These are phyloP conservation scores for Hypoxylon cercidicola DNA, from an alignment of 495 filamentous ascomycete genomes.

Conservation along the genomic window DNA sequence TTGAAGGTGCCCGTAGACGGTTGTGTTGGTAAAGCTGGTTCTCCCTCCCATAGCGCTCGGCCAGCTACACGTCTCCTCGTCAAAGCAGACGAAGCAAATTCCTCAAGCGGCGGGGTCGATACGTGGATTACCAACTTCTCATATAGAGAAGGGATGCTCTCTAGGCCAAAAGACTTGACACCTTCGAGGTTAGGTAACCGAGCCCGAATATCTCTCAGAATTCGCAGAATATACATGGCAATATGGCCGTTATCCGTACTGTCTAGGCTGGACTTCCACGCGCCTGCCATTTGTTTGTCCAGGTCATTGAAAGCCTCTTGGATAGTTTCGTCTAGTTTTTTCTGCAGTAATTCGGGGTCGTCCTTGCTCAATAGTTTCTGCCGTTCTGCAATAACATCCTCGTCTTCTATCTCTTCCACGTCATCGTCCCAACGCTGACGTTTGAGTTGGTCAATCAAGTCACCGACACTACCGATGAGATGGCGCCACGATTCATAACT, in stretches of 20 bases:
- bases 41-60: slow-evolving; percentile 79
- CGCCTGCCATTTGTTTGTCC: slow-evolving; percentile 61
- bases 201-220: slow-evolving; percentile 77
- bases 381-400: slow-evolving; percentile 73
- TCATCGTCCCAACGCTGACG: slow-evolving; percentile 80
- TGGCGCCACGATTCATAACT: slow-evolving; percentile 75
- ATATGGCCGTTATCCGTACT: slow-evolving; percentile 61
- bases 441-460: slow-evolving; percentile 72
- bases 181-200: slow-evolving; percentile 65
- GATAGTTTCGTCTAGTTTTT: slow-evolving; percentile 68
- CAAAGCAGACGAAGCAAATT: slow-evolving; percentile 50
- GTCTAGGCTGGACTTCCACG: slow-evolving; percentile 58
- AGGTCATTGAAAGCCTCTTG: slow-evolving; percentile 67
- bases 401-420: slow-evolving; percentile 77
- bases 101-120: slow-evolving; percentile 50
- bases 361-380: slow-evolving; percentile 73
- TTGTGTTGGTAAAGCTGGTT: slow-evolving; percentile 79
- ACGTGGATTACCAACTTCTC: slow-evolving; percentile 58
- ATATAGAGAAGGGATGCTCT: slow-evolving; percentile 67
- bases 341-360: slow-evolving; percentile 73
- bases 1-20: slow-evolving; percentile 81
- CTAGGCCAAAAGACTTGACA: slow-evolving; percentile 58
- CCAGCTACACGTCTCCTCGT: slow-evolving; percentile 57
- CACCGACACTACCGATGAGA: slow-evolving; percentile 67
- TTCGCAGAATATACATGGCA: slow-evolving; percentile 76